Base-by-base conservation (phyloP, 495 filamentous ascomycete genomes). In the Penicillium herquei region DNA sequence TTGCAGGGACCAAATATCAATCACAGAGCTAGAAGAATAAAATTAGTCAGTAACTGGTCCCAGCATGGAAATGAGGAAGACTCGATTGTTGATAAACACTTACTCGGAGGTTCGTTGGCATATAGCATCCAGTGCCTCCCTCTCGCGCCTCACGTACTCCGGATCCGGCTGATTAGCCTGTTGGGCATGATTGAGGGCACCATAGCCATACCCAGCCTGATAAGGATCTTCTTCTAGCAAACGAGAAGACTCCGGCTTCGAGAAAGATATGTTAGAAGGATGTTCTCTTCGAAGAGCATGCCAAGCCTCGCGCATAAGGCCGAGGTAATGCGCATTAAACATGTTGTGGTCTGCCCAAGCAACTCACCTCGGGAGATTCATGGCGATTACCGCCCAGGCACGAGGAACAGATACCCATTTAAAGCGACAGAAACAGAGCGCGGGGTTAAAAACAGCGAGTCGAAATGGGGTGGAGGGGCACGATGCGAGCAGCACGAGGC, bases 21-120 rank as follows among this genome's bases (percentile, higher is more conserved):
- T 76, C 55, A 78, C 76, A 18, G 76, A 73, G 59, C 73, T 78
- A 26, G 11, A 39, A 14, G 9, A 39, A 48, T 1, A 37, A 14
- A 30, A 30, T 17, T 11, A 9, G 26, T 61, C 60, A 40, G 43
- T 21, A 14, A 26, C 16, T 7, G 31, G 2, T 2, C 7, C 0
- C 13, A 9, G 35, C 0, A 5, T 13, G 33, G 43, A 39, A 16
- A 4, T 14, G 12, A 14, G 14, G 45, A 5, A 11, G 1, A 44
- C n/a, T n/a, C 5, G 21, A 1, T 6, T 9, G 13, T 44, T 4
- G 34, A 14, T 32, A 18, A 10, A 49, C 50, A 68, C 77, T 68
- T 56, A 82, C 79, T 81, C 79, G 8, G 79, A 82, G 30, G 79
- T 77, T 40, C 72, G 64, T 54, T 81, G 78, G 61, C 78, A 80